Conservation (phyloP, 2,329 filamentous ascomycete species). For the Trichoderma sp. region DNA sequence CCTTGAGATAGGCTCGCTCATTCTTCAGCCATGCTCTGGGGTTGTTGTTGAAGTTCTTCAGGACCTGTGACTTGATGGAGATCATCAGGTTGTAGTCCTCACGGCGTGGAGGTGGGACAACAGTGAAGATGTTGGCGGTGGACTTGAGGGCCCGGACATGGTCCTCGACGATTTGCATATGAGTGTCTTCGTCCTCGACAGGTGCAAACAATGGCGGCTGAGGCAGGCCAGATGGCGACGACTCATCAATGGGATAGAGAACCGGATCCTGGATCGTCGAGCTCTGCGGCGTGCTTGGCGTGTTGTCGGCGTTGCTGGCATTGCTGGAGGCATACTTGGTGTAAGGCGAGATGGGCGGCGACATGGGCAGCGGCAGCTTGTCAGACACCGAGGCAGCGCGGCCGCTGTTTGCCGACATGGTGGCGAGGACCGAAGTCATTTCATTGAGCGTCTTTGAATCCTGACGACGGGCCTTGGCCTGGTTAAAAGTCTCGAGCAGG, state of each 20-base stretch:
- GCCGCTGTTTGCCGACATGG: constrained; percentile 31
- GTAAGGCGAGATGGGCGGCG: constrained; percentile 61
- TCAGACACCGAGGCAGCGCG: constrained; percentile 32
- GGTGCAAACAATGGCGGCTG: constrained; percentile 56
- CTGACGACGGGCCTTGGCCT: constrained; percentile 3
- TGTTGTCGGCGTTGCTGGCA: constrained; percentile 33
- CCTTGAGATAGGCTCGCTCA: constrained; percentile 55
- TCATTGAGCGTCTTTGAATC: constrained; percentile 19
- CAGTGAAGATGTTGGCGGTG: constrained; percentile 42
- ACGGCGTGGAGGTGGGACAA: constrained; percentile 51
- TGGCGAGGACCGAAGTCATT: neutral
- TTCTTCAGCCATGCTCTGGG: constrained; percentile 53
- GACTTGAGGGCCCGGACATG: constrained; percentile 53
- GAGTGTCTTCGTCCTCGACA: constrained; percentile 46
- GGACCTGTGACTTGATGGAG: constrained; percentile 59
- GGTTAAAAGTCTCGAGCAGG: constrained; percentile 57
- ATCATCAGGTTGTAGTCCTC: constrained; percentile 57
- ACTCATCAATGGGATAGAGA: constrained; percentile 57
- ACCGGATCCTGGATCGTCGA: constrained; percentile 57
- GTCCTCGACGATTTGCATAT: constrained; percentile 54
- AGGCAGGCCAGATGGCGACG: constrained; percentile 44
- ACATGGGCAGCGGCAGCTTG: constrained; percentile 51
- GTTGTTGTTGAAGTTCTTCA: constrained; percentile 50
- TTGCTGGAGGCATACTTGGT: constrained; percentile 45
- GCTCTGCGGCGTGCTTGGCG: constrained; percentile 37